phyloP scores from a whole-genome alignment of 305 asterid genomes.

The Fraxinus angustifolia region DNA sequence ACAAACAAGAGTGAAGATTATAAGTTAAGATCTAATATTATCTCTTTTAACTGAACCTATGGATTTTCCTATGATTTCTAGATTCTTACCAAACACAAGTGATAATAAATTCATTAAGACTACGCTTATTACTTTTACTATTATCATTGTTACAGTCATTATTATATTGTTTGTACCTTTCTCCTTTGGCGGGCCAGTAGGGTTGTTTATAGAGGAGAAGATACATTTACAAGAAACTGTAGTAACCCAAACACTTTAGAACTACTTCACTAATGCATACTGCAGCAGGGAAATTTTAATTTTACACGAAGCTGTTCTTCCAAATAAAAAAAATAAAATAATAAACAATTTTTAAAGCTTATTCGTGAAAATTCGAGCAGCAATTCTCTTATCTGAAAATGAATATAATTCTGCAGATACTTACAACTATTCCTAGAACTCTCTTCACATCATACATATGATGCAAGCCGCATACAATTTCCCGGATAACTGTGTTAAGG shows the following conservation, averaged over 20 bases:
- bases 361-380: not conserved
- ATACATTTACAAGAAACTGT: not conserved
- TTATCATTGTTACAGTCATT: not conserved
- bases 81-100: not conserved
- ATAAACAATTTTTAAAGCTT: not conserved
- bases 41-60: not conserved
- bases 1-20: not conserved
- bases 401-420: conserved; percentile 8
- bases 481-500: conserved; percentile 87
- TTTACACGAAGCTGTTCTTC: not conserved
- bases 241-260: not conserved
- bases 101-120: not conserved
- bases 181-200: not conserved
- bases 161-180: not conserved
- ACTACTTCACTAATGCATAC: not conserved
- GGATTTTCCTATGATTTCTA: not conserved
- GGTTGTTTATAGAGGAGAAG: not conserved
- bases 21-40: not conserved
- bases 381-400: not conserved
- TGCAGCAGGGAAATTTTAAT: not conserved
- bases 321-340: not conserved
- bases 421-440: conserved; percentile 78
- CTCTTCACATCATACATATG: conserved; percentile 77
- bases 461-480: conserved; percentile 73
- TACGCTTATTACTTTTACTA: not conserved